Base-by-base conservation (phyloP, 164 flowering plant species). In the Pachysandra terminalis region DNA sequence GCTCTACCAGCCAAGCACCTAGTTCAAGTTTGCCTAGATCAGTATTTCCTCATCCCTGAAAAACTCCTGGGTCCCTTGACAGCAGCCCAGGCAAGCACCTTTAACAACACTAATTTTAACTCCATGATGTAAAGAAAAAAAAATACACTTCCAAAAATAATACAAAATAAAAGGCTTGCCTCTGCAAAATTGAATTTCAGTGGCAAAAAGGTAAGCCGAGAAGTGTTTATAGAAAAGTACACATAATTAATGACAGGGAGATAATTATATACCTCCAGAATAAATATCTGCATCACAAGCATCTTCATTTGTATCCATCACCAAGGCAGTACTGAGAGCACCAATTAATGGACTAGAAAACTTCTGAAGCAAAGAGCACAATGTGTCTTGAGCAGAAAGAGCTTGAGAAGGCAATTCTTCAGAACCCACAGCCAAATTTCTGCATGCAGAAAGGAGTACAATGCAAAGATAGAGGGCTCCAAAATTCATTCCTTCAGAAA, bases 381-480 rank as follows among this genome's bases (percentile, higher is more conserved):
- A 87, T 45, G 71, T 54, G 49, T 83, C 90, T 57, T 77, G 54
- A 19, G 61, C 73, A 23, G 71, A 63, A 45, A 66, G 57, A 67
- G 68, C 67, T 55, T 65, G 59, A 32, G 74, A 41, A 25, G 65
- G 17, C 13, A 24, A 40, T 63, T 74, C 74, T 52, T 70, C 68
- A 37, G 74, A 77, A 66, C 74, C 65, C 55, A 66, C 56, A 55
- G 77, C 72, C 73, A 84, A 77, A 65, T 81, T 78, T 78, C 87
- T 83, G 75, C 86, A 87, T 65, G 90, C 93, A 71, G 75, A 76
- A 74, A 94, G 86, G 56, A 94, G 83, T 77, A 86, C 85, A 71
- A 79, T 59, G 79, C 91, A 84, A 61, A 94, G 90, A 76, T 82
- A 87, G 19, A 90, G 81, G 52, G 87, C 90, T 45, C 89, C 89